Base-by-base conservation (phyloP, 257 asterid genomes). In the Pogostemon cablin region DNA sequence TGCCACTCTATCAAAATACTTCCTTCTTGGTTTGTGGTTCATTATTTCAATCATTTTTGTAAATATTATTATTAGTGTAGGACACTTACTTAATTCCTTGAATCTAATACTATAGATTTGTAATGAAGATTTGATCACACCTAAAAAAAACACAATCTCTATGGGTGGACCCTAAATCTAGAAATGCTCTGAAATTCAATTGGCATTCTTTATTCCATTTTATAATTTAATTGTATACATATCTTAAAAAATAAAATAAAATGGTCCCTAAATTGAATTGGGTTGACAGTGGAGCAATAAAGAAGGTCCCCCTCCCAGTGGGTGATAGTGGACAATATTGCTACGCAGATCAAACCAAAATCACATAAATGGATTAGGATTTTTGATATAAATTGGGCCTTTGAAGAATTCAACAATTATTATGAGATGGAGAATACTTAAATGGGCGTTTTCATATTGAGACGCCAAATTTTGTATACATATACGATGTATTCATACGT, bases 221-320 rank as follows among this genome's bases (percentile, higher is more conserved):
- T 32, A 12, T 11, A 42, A 41, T 4, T 15, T 44, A 3, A 32
- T 69, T 25, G 6, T 10, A 11, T 47, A 1, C 4, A 47, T 47
- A 11, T 47, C 4, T 2, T 47, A 11, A 48, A 3, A 7, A 43
- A 39, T 32, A 41, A 3, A 2, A 69, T 10, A 1, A 0, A 0
- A 56, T 44, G 42, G 75, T 67, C 9, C 9, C 43, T 1, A 9
- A 15, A 5, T 41, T 41, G 41, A 3, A 17, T 20, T 0, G n/a
- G 41, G 35, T 63, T 63, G 41, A 63, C 12, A 11, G 9, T 35
- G 4, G 3, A 38, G 68, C 75, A 58, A 15, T 59, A 4, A 66
- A 32, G 9, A 15, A 44, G 74, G 67, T 35, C 67, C 53, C 53
- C 53, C 15, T n/a, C 7, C 63, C 62, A 40, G 62, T 61, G 62